A percentile compares a stretch with the other conserved stretches of the same genome.
Evolutionary conservation across 495 filamentous ascomycete species (phyloP).

Genomic region (Beverwykella pulmonaria): DNA sequence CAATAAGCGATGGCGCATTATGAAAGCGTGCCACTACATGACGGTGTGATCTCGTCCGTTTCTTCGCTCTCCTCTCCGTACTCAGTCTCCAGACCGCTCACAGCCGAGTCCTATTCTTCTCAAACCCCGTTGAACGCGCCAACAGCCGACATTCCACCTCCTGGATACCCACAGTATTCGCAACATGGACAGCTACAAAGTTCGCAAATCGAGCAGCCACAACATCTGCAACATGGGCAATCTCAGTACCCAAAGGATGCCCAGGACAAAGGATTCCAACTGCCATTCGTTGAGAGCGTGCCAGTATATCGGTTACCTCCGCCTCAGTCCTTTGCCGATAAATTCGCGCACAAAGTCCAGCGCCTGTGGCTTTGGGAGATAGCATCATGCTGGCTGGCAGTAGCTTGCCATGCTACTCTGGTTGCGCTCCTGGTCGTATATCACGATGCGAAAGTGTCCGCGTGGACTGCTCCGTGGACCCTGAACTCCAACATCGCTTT

Average conservation of each 20-base stretch:
- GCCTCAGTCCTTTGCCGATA: not conserved
- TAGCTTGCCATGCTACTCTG: slow-evolving; percentile 1
- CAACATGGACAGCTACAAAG: too few relatives aligned
- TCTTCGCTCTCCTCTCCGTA: not conserved
- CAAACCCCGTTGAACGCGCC: not conserved
- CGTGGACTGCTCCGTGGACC: slow-evolving; percentile 3
- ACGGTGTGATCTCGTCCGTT: not conserved
- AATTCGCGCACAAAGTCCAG: slow-evolving; percentile 2
- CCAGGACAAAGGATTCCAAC: not conserved
- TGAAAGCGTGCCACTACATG: not conserved
- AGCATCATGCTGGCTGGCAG: not conserved
- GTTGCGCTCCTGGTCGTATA: slow-evolving; percentile 2
- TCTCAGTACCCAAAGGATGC: not conserved
- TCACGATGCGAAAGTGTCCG: slow-evolving; percentile 11
- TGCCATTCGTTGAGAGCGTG: not conserved
- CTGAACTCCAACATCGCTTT: slow-evolving; percentile 11
- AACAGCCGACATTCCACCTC: too few relatives aligned
- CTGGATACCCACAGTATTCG: too few relatives aligned
- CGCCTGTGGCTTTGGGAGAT: slow-evolving; percentile 6
- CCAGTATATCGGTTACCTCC: not conserved
- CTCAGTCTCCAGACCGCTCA: not conserved
- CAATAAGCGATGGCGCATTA: not conserved
- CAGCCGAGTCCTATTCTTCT: not conserved
- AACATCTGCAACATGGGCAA: not conserved
- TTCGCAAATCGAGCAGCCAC: too few relatives aligned